phyloP scores from a whole-genome alignment of 441 rosid species.

The Kokia cookei region DNA sequence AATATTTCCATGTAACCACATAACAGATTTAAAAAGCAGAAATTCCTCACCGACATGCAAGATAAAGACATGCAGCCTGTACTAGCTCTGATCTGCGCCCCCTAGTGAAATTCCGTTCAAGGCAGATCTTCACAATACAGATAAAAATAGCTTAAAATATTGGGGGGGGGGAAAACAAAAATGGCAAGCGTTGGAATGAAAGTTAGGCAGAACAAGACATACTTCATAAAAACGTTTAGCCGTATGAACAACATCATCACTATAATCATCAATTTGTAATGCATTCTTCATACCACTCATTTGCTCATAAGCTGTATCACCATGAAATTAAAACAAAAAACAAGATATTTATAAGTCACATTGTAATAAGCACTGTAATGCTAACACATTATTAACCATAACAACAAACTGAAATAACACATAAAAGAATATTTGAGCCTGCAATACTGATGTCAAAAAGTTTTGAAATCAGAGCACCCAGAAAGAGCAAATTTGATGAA shows the following conservation, averaged over 20 bases:
- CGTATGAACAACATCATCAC: constrained; percentile 42
- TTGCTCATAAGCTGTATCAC: constrained; percentile 57
- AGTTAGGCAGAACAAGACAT: constrained; percentile 26
- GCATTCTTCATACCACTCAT: constrained; percentile 50
- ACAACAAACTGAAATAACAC: not conserved
- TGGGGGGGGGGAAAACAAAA: not conserved
- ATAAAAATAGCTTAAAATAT: constrained; percentile 5
- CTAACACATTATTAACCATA: not conserved
- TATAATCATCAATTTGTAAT: constrained; percentile 63
- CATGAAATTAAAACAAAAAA: constrained; percentile 11
- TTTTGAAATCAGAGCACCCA: not conserved
- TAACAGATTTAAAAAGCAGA: constrained; percentile 9
- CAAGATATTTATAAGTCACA: not conserved
- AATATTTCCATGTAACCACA: not conserved
- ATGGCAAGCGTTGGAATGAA: not conserved
- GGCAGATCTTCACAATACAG: constrained; percentile 54
- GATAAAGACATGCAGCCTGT: constrained; percentile 81
- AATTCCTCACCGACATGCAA: constrained; percentile 76
- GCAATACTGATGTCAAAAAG: not conserved
- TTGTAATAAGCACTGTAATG: not conserved
- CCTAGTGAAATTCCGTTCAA: constrained; percentile 67
- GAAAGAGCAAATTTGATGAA: not conserved
- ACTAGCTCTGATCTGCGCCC: constrained; percentile 91
- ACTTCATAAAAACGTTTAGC: constrained; percentile 62
- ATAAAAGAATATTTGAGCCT: not conserved